Base-by-base conservation (phyloP, 108 stramenopile genomes). In the Cyclotella cryptica region DNA sequence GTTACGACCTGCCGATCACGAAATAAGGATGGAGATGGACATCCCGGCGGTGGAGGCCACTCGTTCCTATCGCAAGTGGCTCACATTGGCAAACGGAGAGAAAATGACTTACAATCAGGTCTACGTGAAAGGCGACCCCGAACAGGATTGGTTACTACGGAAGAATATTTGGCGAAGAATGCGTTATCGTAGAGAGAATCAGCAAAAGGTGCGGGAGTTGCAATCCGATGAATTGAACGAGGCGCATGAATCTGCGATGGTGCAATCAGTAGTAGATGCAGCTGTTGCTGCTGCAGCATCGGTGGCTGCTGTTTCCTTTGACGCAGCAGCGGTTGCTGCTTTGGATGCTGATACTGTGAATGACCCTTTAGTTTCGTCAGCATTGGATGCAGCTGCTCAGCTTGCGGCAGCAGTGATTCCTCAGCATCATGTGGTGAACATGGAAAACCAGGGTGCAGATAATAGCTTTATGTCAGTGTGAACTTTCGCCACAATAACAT, bases 131-230 rank as follows among this genome's bases (percentile, higher is more conserved):
- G 95, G 95, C 5, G 62, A 73, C 43, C 84, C 88, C 44, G 87
- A 80, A n/a, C 90, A 93, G 63, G 95, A 96, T 83, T 94, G 93
- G 93, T 66, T 93, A 41, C 70, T 96, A 21, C 81, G 79, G 49
- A 96, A 96, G 80, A 96, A 94, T 72, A 96, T 96, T 60, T 96
- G 95, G 95, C 75, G 95, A 22, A 77, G 95, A 44, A 96, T 96
- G 95, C 75, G 95, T 3, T 96, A 96, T 73, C 85, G 95, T 45
- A 69, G 95, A 44, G 92, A 93, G 83, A 96, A 93, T 74, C 90
- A 89, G 46, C 78, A 81, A 57, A 86, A 90, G 83, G 90, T 96
- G 43, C 44, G 63, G 64, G 52, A 71, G 74, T 22, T 77, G 77
- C 68, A 78, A 58, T 40, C 27, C 5, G 40, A 79, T 12, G 41